Evolutionary conservation across 768 basidiomycete genomes (phyloP), one percentile per base, ranked within the genome.

Genomic region (Podaxis mareebaensis): DNA sequence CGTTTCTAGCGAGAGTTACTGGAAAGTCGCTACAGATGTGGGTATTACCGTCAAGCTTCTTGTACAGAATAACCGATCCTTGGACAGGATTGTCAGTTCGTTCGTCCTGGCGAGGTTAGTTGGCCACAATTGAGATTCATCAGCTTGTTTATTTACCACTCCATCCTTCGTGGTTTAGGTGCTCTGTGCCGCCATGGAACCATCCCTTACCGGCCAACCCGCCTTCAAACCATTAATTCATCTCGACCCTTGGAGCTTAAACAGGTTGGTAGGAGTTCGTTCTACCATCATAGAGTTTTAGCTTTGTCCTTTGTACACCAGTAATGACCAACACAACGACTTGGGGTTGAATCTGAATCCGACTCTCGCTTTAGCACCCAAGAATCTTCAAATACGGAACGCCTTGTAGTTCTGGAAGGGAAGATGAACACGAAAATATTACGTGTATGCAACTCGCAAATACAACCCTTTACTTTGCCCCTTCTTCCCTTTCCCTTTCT

Each of bases 401-500:
- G 3, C 20, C 44, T 17, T 10, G 20, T n/a, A 20, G 3, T 22
- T 28, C 1, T 1, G 20, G 39, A 36, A 8, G 22, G 10, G 11
- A 56, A 12, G 39, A 33, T 38, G 10, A 54, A 33, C n/a, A 56
- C 17, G 10, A 4, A 0, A n/a, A 10, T 36, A 22, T 22, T 36
- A 40, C 54, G 26, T 22, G 20, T 11, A 39, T 56, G 1, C 17
- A n/a, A 10, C 46, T 36, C 40, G 53, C 56, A 71, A 20, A 17
- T n/a, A 42, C 40, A 7, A 17, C 3, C 4, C 17, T 42, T 42
- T 46, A 46, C 20, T 46, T 46, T n/a, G 10, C 20, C 5, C 44
- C 1, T 4, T 46, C 44, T 67, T 60, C 46, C 53, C 58, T 54
- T 64, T 64, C 30, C 36, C 67, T 52, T 70, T 70, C 57, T 70